Conservation (phyloP, 352 stramenopile species). For the Pythium volutum region DNA sequence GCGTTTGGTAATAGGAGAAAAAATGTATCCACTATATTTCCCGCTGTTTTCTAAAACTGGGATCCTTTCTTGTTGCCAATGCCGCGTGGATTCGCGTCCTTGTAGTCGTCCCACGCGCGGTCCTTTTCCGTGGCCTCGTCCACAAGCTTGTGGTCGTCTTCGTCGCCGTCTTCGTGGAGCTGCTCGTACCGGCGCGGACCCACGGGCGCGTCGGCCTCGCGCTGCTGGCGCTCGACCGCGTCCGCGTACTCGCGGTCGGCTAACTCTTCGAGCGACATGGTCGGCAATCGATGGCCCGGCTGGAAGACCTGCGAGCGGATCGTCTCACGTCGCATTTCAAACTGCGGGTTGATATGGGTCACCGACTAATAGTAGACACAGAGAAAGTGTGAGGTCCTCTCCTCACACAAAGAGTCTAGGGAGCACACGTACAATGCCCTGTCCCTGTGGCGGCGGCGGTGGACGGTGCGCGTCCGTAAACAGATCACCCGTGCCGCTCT, state of each 20-base stretch:
- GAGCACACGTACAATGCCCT: conserved; percentile 63
- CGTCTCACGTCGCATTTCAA: conserved; percentile 87
- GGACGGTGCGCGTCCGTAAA: conserved; percentile 69
- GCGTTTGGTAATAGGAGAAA: too few relatives aligned
- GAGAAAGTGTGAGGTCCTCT: conserved; percentile 2
- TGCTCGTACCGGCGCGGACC: conserved; percentile 90
- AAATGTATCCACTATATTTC: too few relatives aligned
- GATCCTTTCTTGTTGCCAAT: conserved; percentile 96
- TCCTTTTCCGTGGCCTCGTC: conserved; percentile 93
- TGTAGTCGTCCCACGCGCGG: conserved; percentile 96
- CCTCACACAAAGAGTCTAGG: not conserved
- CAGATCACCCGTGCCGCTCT: conserved; percentile 50
- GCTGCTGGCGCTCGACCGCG: conserved; percentile 85
- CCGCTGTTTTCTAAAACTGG: conserved; percentile 76
- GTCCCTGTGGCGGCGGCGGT: conserved; percentile 53
- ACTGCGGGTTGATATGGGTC: conserved; percentile 81
- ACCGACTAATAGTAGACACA: conserved; percentile 44
- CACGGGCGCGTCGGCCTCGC: conserved; percentile 48
- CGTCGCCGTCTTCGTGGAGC: conserved; percentile 92
- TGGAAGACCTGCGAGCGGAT: conserved; percentile 91
- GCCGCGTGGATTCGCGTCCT: conserved; percentile 93
- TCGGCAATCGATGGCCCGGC: conserved; percentile 94
- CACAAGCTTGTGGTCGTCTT: conserved; percentile 91
- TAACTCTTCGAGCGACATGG: conserved; percentile 94
- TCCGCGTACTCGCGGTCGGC: conserved; percentile 86